phyloP scores from a whole-genome alignment of 2,329 filamentous ascomycete species.

The Pseudocercospora fuligena region DNA sequence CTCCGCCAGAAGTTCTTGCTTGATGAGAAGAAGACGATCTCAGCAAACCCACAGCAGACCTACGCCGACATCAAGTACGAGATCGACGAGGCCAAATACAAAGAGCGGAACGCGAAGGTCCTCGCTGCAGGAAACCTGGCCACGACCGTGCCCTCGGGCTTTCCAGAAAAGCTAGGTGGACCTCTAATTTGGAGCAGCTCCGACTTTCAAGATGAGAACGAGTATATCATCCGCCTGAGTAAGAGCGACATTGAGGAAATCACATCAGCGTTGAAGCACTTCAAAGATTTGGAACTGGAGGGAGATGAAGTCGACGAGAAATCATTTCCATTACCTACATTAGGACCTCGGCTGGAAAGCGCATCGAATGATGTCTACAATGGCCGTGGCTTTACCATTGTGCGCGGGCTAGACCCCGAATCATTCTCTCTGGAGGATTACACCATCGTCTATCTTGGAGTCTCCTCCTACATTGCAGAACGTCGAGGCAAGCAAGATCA shows the following conservation, averaged over 20 bases:
- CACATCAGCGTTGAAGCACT: not conserved
- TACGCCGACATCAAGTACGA: slow-evolving; percentile 2
- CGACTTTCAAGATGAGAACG: not conserved
- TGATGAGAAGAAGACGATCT: not conserved
- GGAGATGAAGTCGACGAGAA: not conserved
- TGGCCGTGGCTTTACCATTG: slow-evolving; percentile 1
- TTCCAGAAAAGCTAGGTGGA: not conserved
- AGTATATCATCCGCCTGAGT: not conserved
- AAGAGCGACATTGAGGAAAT: not conserved
- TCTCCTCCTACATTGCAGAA: not conserved
- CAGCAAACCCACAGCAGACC: not conserved
- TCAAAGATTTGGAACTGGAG: not conserved
- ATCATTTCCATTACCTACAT: not conserved
- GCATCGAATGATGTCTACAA: not conserved
- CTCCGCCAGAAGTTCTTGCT: not conserved
- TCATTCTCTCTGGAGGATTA: not conserved
- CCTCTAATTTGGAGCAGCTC: not conserved
- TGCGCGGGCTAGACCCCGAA: not conserved
- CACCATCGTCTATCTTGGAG: not conserved
- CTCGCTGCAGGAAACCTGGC: not conserved
- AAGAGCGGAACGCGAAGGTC: not conserved
- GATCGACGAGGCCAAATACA: not conserved
- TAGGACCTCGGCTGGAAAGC: not conserved
- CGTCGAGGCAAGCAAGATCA: not conserved
- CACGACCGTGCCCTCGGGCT: not conserved